Conservation (phyloP, 2,329 filamentous ascomycete species). For the Pseudogymnoascus sp. region DNA sequence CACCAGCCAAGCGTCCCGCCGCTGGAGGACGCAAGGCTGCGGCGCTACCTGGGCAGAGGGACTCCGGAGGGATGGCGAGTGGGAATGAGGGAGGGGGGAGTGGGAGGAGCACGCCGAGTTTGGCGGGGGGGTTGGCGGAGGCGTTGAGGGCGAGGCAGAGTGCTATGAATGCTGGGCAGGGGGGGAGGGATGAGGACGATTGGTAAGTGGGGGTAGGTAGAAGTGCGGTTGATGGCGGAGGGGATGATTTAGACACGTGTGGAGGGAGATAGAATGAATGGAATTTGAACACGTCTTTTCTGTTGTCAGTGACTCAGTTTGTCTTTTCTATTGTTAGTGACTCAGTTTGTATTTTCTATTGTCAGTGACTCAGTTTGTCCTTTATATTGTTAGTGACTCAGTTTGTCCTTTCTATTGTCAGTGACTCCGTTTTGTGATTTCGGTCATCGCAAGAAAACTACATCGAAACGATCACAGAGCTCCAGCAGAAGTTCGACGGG, state of each 20-base stretch:
- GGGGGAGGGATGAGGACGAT: constrained; percentile 37
- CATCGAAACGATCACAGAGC: no score
- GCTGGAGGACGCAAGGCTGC: constrained; percentile 62
- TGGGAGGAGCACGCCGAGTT: constrained; percentile 60
- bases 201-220: constrained; percentile 20
- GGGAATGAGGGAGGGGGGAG: constrained; percentile 43
- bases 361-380: neutral
- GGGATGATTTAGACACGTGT: neutral
- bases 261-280: neutral
- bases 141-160: constrained; percentile 70
- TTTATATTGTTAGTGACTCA: no score
- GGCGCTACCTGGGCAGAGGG: constrained; percentile 59
- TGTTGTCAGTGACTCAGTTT: neutral
- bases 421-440: neutral
- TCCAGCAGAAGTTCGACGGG: no score
- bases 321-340: neutral
- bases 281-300: neutral
- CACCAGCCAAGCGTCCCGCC: constrained; percentile 70
- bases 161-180: constrained; percentile 65
- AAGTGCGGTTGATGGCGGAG: neutral
- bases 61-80: constrained; percentile 54
- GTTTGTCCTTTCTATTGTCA: neutral
- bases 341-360: neutral
- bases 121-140: constrained; percentile 69
- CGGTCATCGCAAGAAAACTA: no score